These are phyloP conservation scores for Trifolium pratense DNA, from an alignment of 306 rosid genomes.

Conservation along the genomic window DNA sequence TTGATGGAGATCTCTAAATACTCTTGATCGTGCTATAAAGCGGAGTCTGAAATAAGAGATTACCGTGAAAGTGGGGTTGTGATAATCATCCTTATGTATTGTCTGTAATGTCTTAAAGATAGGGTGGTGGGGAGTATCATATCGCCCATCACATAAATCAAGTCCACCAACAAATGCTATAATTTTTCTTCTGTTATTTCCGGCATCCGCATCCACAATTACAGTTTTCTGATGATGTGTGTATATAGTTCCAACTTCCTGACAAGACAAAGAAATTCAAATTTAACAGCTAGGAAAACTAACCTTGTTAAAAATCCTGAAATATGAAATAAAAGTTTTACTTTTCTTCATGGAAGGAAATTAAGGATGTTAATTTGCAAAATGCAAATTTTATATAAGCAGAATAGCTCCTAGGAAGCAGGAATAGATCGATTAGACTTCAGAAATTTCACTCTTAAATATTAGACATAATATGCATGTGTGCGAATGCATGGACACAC, in stretches of 20 bases:
- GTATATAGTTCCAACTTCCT: constrained; percentile 97
- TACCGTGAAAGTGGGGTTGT: constrained; percentile 96
- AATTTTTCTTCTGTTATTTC: constrained; percentile 73
- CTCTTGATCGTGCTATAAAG: constrained; percentile 34
- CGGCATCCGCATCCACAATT: constrained; percentile 94
- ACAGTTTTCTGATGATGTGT: constrained; percentile 99
- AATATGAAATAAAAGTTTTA: too few species aligned
- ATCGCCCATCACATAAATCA: constrained; percentile 96
- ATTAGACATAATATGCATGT: neutral
- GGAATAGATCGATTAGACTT: too few species aligned
- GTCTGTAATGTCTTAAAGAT: constrained; percentile 78
- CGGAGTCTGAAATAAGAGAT: constrained; percentile 39
- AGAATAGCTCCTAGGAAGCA: too few species aligned
- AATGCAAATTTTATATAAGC: too few species aligned
- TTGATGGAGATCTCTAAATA: constrained; percentile 20
- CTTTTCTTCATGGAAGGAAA: too few species aligned
- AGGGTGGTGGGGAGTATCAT: constrained; percentile 84
- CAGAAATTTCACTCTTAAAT: too few species aligned
- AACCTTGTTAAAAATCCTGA: too few species aligned
- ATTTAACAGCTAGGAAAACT: too few species aligned
- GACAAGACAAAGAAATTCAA: constrained; percentile 40
- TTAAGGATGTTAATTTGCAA: too few species aligned
- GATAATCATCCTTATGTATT: constrained; percentile 87
- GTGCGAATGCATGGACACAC: neutral
- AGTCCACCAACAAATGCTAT: constrained; percentile 98